These are phyloP conservation scores for Verticillium zaregamsianum DNA, from an alignment of 2,329 filamentous ascomycete genomes.

Conservation along the genomic window DNA sequence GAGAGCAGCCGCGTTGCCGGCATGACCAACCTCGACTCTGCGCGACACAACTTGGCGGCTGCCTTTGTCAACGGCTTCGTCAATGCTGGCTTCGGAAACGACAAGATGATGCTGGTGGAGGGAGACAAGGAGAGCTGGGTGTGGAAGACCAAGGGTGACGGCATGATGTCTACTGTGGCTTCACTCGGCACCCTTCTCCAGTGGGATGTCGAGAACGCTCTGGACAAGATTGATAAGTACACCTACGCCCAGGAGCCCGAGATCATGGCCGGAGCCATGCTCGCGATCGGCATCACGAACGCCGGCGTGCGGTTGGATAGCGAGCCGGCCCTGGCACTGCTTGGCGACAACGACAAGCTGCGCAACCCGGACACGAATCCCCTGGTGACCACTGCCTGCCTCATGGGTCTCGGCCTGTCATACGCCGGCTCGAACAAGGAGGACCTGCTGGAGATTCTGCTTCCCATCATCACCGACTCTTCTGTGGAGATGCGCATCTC, in stretches of 20 bases:
- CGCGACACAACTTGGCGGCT: slow-evolving; percentile 90
- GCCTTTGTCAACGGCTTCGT: slow-evolving; percentile 97
- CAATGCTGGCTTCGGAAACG: slow-evolving; percentile 90
- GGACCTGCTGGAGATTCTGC: slow-evolving; percentile 76
- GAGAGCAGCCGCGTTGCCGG: slow-evolving; percentile 92
- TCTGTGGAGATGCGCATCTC: slow-evolving; percentile 90
- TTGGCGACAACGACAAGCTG: slow-evolving; percentile 77
- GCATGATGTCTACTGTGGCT: slow-evolving; percentile 94
- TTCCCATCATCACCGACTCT: slow-evolving; percentile 84
- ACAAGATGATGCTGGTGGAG: slow-evolving; percentile 96
- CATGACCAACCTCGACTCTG: slow-evolving; percentile 92
- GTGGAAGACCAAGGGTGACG: slow-evolving; percentile 98
- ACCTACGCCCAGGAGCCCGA: slow-evolving; percentile 79
- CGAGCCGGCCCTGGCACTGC: slow-evolving; percentile 82
- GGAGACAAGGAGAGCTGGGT: slow-evolving; percentile 91
- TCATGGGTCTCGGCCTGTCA: slow-evolving; percentile 93
- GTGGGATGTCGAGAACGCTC: slow-evolving; percentile 88
- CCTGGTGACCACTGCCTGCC: slow-evolving; percentile 73
- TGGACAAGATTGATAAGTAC: slow-evolving; percentile 93
- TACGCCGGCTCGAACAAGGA: slow-evolving; percentile 94
- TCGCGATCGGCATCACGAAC: slow-evolving; percentile 94
- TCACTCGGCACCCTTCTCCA: slow-evolving; percentile 87
- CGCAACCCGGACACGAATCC: slow-evolving; percentile 63
- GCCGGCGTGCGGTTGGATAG: slow-evolving; percentile 85
- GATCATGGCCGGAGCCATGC: slow-evolving; percentile 85